Conservation (phyloP, 2,329 filamentous ascomycete species). For the Sporothrix humicola region DNA sequence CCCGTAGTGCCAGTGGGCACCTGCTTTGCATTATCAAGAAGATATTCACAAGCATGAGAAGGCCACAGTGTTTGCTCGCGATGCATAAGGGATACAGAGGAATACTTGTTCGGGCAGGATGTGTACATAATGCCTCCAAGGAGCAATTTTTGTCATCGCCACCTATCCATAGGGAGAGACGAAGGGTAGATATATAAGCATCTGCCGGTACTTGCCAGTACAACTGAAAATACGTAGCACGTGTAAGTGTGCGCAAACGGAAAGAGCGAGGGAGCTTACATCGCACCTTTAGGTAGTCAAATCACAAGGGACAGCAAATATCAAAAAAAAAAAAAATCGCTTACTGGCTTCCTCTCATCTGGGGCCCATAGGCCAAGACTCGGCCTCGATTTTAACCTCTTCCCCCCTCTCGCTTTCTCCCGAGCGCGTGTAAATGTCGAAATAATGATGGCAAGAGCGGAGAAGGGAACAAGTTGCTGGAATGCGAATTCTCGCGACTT, state of each 20-base stretch:
- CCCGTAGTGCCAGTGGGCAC: too few relatives aligned
- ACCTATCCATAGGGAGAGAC: too few relatives aligned
- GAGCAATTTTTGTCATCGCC: too few relatives aligned
- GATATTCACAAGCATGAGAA: too few relatives aligned
- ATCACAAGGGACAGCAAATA: background rate
- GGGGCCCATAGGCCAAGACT: background rate
- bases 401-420: background rate
- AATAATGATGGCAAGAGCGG: background rate
- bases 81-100: background rate
- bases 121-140: too few relatives aligned
- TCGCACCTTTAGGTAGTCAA: too few relatives aligned
- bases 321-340: background rate
- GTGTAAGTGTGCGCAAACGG: background rate
- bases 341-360: background rate
- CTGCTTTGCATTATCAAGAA: too few relatives aligned
- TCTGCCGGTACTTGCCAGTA: too few relatives aligned
- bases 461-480: background rate
- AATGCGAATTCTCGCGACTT: background rate
- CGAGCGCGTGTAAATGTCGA: background rate
- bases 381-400: conserved; percentile 1
- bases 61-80: background rate
- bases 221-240: background rate
- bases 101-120: too few relatives aligned
- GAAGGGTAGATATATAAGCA: too few relatives aligned
- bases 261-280: background rate